phyloP scores from a whole-genome alignment of 805 yeast species.

The Brettanomyces custersianus region DNA sequence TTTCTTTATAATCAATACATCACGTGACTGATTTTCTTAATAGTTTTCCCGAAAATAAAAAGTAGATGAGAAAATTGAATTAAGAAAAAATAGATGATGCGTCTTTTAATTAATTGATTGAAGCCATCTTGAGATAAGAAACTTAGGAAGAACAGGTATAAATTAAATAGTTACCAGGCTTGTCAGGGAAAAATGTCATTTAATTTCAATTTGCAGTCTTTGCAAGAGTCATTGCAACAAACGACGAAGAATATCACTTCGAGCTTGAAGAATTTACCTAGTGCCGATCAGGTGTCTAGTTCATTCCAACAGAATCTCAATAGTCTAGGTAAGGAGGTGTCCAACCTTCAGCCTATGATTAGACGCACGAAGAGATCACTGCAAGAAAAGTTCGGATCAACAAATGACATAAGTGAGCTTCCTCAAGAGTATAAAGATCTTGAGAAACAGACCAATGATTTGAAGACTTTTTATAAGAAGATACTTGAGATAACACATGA shows the following conservation, averaged over 20 bases:
- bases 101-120: no score
- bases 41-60: no score
- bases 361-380: conserved; percentile 51
- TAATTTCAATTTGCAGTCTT: conserved; percentile 10
- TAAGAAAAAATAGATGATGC: not conserved
- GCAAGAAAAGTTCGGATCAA: conserved; percentile 50
- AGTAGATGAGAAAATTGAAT: not conserved
- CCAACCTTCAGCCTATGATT: conserved; percentile 38
- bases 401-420: conserved; percentile 61
- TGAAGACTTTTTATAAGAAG: conserved; percentile 50
- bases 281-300: conserved; percentile 24
- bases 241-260: conserved; percentile 21
- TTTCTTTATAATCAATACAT: no score
- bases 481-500: conserved; percentile 46
- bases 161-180: not conserved
- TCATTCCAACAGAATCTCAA: conserved; percentile 25
- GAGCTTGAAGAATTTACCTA: conserved; percentile 26
- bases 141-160: not conserved
- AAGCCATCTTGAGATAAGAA: no score
- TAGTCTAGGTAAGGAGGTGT: conserved; percentile 26
- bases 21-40: no score
- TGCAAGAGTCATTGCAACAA: conserved; percentile 15
- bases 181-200: conserved; percentile 14
- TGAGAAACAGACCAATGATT: conserved; percentile 58
- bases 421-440: conserved; percentile 65